A percentile compares a stretch with the other conserved stretches of the same genome.
Conservation (phyloP, 2,329 filamentous ascomycete species). For the Sclerotinia spermophila region DNA sequence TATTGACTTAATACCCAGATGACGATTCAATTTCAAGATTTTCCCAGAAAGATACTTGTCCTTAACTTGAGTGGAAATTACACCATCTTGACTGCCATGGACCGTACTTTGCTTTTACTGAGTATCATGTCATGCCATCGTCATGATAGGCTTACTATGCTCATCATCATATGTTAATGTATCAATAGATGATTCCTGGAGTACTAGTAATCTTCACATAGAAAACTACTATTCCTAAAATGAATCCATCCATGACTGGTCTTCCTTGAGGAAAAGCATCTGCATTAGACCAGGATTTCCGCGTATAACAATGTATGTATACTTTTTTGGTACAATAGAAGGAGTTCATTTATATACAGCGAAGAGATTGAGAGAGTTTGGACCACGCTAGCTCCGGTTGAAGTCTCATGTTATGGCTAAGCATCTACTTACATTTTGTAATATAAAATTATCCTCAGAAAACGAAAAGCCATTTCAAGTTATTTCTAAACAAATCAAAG, state of each 20-base stretch:
- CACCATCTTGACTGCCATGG: neutral
- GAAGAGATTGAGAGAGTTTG: no score
- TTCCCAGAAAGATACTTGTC: neutral
- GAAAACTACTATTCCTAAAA: neutral
- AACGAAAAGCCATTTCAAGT: neutral
- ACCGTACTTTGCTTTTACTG: neutral
- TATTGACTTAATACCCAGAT: accelerated
- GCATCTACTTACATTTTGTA: neutral
- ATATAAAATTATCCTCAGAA: neutral
- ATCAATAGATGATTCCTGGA: accelerated
- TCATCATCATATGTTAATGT: no score
- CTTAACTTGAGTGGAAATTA: neutral
- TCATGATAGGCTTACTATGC: neutral
- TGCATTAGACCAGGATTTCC: no score
- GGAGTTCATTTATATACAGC: no score
- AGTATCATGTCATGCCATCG: neutral
- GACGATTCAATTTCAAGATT: neutral
- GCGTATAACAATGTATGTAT: accelerated
- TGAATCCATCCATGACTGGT: no score
- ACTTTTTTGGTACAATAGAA: no score
- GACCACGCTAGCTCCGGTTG: no score
- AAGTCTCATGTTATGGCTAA: neutral
- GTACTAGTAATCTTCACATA: neutral
- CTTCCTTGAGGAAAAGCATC: no score
- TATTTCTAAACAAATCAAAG: neutral